These are phyloP conservation scores for Chamaecyparis obtusa DNA, from an alignment of 75 land plant genomes.

Conservation along the genomic window DNA sequence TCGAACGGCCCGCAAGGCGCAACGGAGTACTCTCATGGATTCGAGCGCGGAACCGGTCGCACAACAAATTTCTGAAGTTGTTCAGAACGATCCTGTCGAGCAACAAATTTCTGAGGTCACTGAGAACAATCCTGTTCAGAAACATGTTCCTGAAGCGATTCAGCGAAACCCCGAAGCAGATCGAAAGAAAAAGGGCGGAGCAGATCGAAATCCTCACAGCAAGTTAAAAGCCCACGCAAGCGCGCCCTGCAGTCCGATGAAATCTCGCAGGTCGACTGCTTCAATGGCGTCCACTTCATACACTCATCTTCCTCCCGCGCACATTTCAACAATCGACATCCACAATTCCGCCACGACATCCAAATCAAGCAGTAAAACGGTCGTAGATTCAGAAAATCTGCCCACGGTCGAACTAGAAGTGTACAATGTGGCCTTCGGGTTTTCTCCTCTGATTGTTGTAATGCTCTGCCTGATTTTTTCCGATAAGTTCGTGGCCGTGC, in stretches of 20 bases:
- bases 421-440: neutral
- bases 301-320: neutral
- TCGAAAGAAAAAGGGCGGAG: too few relatives aligned
- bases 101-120: too few relatives aligned
- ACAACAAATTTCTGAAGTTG: neutral
- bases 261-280: neutral
- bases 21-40: neutral
- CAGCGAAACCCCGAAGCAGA: neutral
- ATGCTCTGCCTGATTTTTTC: neutral
- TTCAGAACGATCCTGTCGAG: neutral
- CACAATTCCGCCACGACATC: neutral
- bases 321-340: neutral
- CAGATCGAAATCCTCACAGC: neutral
- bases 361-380: neutral
- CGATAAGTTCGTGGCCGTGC: neutral
- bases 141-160: neutral
- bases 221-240: neutral
- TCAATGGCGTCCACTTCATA: neutral
- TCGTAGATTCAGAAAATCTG: neutral
- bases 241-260: neutral
- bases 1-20: neutral
- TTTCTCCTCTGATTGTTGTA: neutral
- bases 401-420: neutral
- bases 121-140: neutral
- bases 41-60: neutral